These are phyloP conservation scores for Conoideocrella luteorostrata DNA, from an alignment of 2,329 filamentous ascomycete species.

Conservation along the genomic window DNA sequence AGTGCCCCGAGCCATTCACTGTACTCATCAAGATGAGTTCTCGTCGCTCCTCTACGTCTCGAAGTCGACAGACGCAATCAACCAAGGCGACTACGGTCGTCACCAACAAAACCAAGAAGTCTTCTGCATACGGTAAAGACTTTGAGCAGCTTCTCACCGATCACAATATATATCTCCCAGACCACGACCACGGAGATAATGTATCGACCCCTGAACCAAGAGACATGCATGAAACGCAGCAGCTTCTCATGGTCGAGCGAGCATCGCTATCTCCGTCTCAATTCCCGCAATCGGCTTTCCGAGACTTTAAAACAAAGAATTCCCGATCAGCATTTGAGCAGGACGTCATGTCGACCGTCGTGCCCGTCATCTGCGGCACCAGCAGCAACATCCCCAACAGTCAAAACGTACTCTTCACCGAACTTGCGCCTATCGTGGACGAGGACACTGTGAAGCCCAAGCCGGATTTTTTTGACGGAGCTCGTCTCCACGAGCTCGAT, in stretches of 20 bases:
- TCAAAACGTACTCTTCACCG: conserved; percentile 7
- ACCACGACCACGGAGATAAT: too few species aligned
- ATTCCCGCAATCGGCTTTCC: neutral
- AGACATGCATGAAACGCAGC: too few species aligned
- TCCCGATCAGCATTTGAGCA: neutral
- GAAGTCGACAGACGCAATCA: too few species aligned
- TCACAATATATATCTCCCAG: neutral
- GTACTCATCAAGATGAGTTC: neutral
- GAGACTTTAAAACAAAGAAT: neutral
- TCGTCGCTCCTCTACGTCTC: too few species aligned
- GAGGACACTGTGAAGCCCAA: conserved; percentile 20
- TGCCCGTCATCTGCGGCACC: conserved; percentile 14
- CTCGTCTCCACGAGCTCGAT: neutral
- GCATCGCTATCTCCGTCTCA: conserved; percentile 31
- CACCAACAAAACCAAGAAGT: neutral
- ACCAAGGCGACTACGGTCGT: too few species aligned
- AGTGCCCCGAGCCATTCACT: neutral
- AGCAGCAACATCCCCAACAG: conserved; percentile 16
- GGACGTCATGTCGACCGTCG: neutral
- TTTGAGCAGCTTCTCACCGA: neutral
- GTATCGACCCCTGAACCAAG: too few species aligned
- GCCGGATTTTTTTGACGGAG: conserved; percentile 3
- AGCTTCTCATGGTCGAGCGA: too few species aligned
- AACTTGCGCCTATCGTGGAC: conserved; percentile 29
- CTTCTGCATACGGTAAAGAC: neutral